These are phyloP conservation scores for Zoysia matrella DNA, from an alignment of 202 grass and related monocot genomes.

Conservation along the genomic window DNA sequence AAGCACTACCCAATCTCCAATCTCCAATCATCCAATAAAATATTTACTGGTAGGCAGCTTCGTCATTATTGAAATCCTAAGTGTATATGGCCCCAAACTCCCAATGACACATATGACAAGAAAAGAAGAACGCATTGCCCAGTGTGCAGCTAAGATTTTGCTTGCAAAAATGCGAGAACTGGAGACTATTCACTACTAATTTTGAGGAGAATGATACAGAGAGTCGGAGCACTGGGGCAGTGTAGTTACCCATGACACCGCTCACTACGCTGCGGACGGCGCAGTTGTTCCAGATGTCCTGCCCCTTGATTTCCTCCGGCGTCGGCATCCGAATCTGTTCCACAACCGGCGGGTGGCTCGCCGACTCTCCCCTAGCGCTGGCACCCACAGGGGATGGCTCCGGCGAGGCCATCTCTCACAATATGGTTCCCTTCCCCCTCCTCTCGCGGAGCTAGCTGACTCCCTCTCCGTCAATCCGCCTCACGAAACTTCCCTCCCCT, in stretches of 20 bases:
- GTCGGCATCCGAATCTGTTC: conserved; percentile 72
- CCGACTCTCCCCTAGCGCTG: conserved; percentile 38
- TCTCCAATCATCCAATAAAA: background rate
- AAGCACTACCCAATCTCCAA: no score
- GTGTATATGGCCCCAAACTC: background rate
- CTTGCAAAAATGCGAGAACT: background rate
- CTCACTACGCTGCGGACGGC: conserved; percentile 80
- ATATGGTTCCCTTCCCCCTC: background rate
- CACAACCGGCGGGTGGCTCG: conserved; percentile 43
- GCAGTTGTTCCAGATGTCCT: conserved; percentile 94
- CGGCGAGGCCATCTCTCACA: conserved; percentile 46
- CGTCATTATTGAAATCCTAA: background rate
- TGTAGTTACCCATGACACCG: conserved; percentile 87
- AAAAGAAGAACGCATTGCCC: no score
- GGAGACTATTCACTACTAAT: background rate
- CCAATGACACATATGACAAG: no score
- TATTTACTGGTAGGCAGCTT: background rate
- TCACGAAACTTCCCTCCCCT: no score
- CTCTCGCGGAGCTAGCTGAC: background rate
- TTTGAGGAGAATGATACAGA: background rate
- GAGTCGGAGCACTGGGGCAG: background rate
- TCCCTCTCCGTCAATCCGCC: no score
- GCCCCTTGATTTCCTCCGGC: conserved; percentile 79
- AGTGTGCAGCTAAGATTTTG: background rate
- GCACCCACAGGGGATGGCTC: conserved; percentile 40